These are phyloP conservation scores for Penicillium sumatraense DNA, from an alignment of 2,329 filamentous ascomycete genomes.

Conservation along the genomic window DNA sequence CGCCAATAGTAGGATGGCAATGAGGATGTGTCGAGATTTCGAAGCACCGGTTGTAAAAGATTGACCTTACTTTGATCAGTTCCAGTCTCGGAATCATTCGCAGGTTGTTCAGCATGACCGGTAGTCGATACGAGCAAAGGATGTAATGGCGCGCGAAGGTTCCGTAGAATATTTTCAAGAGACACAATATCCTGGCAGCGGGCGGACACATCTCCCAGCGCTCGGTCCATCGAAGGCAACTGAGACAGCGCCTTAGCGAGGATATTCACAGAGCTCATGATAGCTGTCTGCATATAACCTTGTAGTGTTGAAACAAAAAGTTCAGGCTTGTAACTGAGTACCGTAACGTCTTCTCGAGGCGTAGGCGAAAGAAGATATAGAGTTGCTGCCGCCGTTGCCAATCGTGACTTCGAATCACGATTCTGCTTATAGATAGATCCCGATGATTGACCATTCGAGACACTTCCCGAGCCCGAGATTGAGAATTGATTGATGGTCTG, in stretches of 20 bases:
- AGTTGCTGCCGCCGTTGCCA: conserved; percentile 73
- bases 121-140: conserved; percentile 58
- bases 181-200: conserved; percentile 92
- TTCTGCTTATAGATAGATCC: conserved; percentile 60
- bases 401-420: conserved; percentile 75
- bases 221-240: conserved; percentile 79
- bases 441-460: conserved; percentile 33
- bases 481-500: conserved; percentile 84
- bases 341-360: conserved; percentile 52
- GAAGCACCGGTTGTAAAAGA: conserved; percentile 73
- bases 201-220: conserved; percentile 78
- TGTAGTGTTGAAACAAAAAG: conserved; percentile 78
- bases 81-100: conserved; percentile 27
- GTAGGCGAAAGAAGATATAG: conserved; percentile 82
- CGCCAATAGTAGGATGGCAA: conserved; percentile 94
- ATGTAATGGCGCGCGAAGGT: conserved; percentile 69
- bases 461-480: conserved; percentile 58
- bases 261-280: conserved; percentile 77
- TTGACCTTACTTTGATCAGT: conserved; percentile 40
- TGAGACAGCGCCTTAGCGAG: conserved; percentile 77
- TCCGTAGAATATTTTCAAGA: conserved; percentile 75
- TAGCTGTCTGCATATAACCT: conserved; percentile 76
- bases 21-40: conserved; percentile 82
- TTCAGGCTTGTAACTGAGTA: conserved; percentile 63
- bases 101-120: conserved; percentile 34